These are phyloP conservation scores for Triticum aestivum DNA, from an alignment of 176 grass and related monocot genomes.

Conservation along the genomic window DNA sequence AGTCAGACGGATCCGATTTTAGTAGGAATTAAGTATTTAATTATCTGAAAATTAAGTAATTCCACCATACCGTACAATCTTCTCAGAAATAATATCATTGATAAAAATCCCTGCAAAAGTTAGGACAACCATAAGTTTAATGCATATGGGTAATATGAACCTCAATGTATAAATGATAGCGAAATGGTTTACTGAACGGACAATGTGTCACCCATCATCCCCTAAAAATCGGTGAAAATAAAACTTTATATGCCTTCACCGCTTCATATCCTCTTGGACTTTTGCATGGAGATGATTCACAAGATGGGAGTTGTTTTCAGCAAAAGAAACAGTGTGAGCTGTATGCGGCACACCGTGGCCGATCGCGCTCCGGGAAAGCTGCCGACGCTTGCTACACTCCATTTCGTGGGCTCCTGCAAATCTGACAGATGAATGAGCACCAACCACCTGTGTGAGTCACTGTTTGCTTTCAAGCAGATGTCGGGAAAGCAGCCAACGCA, in stretches of 20 bases:
- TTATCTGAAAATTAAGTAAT: too few relatives aligned
- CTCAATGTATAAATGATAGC: neutral
- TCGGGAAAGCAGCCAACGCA: neutral
- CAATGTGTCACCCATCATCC: neutral
- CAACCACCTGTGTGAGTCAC: neutral
- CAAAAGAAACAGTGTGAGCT: neutral
- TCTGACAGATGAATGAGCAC: neutral
- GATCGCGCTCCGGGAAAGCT: neutral
- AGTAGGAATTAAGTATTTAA: too few relatives aligned
- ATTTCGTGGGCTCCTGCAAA: neutral
- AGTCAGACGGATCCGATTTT: too few relatives aligned
- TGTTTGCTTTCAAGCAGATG: neutral
- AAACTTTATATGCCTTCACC: neutral
- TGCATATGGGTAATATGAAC: neutral
- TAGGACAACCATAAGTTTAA: neutral
- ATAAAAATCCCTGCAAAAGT: too few relatives aligned
- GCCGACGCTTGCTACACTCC: neutral
- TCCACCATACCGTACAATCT: too few relatives aligned
- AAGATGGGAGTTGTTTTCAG: neutral
- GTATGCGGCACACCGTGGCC: neutral
- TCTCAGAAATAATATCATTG: too few relatives aligned
- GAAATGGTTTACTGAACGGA: neutral
- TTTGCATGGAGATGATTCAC: neutral
- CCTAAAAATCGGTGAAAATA: neutral
- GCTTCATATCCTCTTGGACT: neutral